Conservation (phyloP, 306 rosid genomes). For the Citrullus mucosospermus region DNA sequence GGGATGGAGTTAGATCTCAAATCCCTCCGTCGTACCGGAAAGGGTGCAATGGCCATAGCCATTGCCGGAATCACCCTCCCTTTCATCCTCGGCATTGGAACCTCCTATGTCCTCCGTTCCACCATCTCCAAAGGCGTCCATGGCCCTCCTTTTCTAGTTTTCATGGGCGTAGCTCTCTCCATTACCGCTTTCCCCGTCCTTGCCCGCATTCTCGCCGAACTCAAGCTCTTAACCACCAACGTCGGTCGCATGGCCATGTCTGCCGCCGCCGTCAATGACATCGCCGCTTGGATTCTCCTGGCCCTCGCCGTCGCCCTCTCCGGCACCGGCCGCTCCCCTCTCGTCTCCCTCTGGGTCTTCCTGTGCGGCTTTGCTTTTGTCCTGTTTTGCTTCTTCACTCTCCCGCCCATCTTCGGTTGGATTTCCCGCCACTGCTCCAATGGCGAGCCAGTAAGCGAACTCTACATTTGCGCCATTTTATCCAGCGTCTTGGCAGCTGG, state of each 20-base stretch:
- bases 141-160: slow-evolving; percentile 42
- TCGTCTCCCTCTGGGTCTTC: slow-evolving; percentile 72
- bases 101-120: slow-evolving; percentile 32
- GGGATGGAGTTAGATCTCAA: slow-evolving; percentile 49
- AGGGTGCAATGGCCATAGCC: slow-evolving; percentile 44
- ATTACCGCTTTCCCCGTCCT: slow-evolving; percentile 83
- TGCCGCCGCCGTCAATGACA: slow-evolving; percentile 87
- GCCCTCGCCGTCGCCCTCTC: slow-evolving; percentile 87
- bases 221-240: slow-evolving; percentile 73
- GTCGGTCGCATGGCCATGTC: slow-evolving; percentile 83
- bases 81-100: slow-evolving; percentile 49
- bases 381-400: slow-evolving; percentile 18
- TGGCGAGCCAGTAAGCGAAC: slow-evolving; percentile 66
- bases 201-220: slow-evolving; percentile 85
- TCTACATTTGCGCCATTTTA: slow-evolving; percentile 53
- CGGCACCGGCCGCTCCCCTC: slow-evolving; percentile 47
- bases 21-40: slow-evolving; percentile 44
- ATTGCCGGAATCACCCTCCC: slow-evolving; percentile 50
- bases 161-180: slow-evolving; percentile 67
- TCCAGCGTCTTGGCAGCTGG: slow-evolving; percentile 70
- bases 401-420: slow-evolving; percentile 57
- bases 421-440: slow-evolving; percentile 47
- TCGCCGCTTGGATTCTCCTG: slow-evolving; percentile 88
- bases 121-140: slow-evolving; percentile 40
- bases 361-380: slow-evolving; percentile 50